These are phyloP conservation scores for Luvunga scandens DNA, from an alignment of 345 rosid species.

Conservation along the genomic window DNA sequence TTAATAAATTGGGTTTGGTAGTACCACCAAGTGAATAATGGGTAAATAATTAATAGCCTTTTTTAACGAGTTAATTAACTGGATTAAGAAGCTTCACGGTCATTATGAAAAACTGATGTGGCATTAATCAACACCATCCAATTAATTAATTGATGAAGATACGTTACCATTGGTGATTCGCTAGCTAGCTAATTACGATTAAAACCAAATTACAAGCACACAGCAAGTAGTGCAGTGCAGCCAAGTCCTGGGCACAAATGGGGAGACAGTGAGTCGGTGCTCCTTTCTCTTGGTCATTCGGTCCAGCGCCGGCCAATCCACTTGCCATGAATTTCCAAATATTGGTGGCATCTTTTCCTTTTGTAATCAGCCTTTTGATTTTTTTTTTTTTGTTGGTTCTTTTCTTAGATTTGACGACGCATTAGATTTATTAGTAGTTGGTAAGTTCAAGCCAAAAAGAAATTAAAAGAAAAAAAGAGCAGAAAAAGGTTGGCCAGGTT, in stretches of 20 bases:
- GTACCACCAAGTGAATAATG: not conserved
- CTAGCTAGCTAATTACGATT: not conserved
- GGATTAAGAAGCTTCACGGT: not conserved
- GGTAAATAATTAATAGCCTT: not conserved
- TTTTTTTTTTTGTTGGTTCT: not conserved
- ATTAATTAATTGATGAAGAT: too few species aligned
- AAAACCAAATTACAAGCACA: not conserved
- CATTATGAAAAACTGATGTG: too few species aligned
- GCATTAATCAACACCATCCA: too few species aligned
- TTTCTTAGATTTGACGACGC: not conserved
- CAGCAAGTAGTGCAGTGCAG: not conserved
- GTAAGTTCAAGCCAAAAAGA: not conserved
- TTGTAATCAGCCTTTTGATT: too few species aligned
- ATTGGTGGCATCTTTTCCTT: not conserved
- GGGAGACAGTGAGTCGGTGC: not conserved
- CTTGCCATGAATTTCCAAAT: not conserved
- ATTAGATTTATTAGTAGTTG: not conserved
- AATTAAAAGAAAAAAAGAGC: not conserved
- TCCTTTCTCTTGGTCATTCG: not conserved
- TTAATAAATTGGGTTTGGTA: not conserved
- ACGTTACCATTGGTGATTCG: not conserved
- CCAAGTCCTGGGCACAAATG: not conserved
- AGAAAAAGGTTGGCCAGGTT: too few species aligned
- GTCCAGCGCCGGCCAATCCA: not conserved
- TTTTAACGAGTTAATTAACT: not conserved